phyloP scores from a whole-genome alignment of 768 basidiomycete species.

The Boletellus emodensis region DNA sequence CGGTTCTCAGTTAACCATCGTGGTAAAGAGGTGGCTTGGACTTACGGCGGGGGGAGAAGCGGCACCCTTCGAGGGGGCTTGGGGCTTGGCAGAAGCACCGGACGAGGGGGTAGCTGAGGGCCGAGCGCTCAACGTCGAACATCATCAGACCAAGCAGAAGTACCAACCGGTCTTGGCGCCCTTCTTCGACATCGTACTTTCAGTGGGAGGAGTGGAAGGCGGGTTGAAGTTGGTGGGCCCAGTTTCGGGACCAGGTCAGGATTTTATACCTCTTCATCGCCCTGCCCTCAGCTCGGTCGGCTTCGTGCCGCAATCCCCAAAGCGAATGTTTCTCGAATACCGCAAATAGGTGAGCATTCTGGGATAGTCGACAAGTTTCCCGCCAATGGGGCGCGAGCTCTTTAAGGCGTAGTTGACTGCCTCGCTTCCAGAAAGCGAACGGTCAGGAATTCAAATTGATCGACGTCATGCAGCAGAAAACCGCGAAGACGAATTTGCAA shows the following conservation, averaged over 20 bases:
- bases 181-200: conserved; percentile 25
- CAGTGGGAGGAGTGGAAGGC: conserved; percentile 1
- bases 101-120: conserved; percentile 12
- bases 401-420: conserved; percentile 4
- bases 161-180: conserved; percentile 21
- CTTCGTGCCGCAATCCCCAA: conserved; percentile 12
- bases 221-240: background rate
- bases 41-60: conserved; percentile 18
- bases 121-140: conserved; percentile 11
- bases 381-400: conserved; percentile 6
- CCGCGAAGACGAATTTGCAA: conserved; percentile 1
- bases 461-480: conserved; percentile 16
- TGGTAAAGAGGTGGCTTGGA: background rate
- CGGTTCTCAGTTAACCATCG: background rate
- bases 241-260: background rate
- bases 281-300: conserved; percentile 30
- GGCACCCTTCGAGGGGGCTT: conserved; percentile 20
- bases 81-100: conserved; percentile 9
- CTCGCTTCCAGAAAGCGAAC: background rate
- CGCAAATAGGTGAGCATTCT: background rate
- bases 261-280: conserved; percentile 21
- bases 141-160: conserved; percentile 12
- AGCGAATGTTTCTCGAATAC: conserved; percentile 4
- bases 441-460: background rate
- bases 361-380: background rate